phyloP scores from a whole-genome alignment of 2,329 filamentous ascomycete species.

The Fusarium foetens region DNA sequence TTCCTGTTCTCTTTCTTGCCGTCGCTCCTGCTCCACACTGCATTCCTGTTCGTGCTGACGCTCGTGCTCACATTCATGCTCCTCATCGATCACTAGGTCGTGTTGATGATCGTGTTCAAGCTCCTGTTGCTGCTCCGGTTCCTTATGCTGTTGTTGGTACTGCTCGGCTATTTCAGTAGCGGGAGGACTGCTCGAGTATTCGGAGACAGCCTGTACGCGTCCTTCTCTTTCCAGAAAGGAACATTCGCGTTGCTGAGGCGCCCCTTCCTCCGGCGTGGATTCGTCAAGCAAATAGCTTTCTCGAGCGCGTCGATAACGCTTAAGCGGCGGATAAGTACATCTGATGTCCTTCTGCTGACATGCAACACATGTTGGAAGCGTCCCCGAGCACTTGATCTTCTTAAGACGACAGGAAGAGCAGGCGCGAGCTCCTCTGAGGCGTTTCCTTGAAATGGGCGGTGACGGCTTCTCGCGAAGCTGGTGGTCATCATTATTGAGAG shows the following conservation, averaged over 20 bases:
- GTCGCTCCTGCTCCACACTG: not conserved
- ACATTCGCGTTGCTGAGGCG: not conserved
- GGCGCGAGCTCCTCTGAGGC: not conserved
- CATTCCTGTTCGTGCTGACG: not conserved
- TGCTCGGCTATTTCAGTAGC: not conserved
- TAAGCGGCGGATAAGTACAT: not conserved
- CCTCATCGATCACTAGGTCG: not conserved
- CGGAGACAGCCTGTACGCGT: not conserved
- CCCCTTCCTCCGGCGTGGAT: not conserved
- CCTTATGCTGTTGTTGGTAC: not conserved
- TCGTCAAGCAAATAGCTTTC: not conserved
- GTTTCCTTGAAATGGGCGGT: not conserved
- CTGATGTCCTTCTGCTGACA: not conserved
- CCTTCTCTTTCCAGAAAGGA: not conserved
- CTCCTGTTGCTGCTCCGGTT: not conserved
- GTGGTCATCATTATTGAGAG: fast-evolving
- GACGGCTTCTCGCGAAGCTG: not conserved
- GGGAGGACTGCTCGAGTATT: not conserved
- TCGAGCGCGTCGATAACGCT: not conserved
- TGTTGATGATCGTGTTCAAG: not conserved
- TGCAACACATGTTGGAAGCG: not conserved
- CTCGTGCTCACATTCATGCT: not conserved
- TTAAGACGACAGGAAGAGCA: not conserved
- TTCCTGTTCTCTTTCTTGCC: not conserved
- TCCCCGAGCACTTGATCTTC: not conserved